These are phyloP conservation scores for Magnaporthiopsis incrustans DNA, from an alignment of 2,329 filamentous ascomycete genomes.

Conservation along the genomic window DNA sequence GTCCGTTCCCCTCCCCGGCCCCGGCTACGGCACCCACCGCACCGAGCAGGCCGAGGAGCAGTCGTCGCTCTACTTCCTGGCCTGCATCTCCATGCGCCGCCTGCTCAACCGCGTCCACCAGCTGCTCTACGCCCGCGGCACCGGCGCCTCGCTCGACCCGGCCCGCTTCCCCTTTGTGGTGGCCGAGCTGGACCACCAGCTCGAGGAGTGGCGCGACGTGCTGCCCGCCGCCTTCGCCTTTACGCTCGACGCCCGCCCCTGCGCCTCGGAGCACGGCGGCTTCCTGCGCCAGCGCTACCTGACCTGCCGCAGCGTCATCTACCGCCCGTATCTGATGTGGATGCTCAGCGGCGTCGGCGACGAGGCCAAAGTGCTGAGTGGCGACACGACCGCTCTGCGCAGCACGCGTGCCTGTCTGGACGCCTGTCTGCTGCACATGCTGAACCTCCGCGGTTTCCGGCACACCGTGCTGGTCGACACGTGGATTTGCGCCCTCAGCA, in stretches of 20 bases:
- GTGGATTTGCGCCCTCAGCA: slow-evolving; percentile 46
- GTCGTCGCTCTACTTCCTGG: slow-evolving; percentile 43
- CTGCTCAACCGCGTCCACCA: slow-evolving; percentile 40
- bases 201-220: slow-evolving; percentile 40
- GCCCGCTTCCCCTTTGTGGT: slow-evolving; percentile 39
- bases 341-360: slow-evolving; percentile 31
- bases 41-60: slow-evolving; percentile 31
- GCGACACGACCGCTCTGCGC: slow-evolving; percentile 21
- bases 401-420: slow-evolving; percentile 38
- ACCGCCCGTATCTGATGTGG: slow-evolving; percentile 43
- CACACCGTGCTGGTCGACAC: slow-evolving; percentile 46
- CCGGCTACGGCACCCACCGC: slow-evolving; percentile 34
- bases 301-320: slow-evolving; percentile 44
- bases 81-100: slow-evolving; percentile 43
- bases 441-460: slow-evolving; percentile 37
- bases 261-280: slow-evolving; percentile 32
- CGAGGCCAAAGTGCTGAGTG: slow-evolving; percentile 7
- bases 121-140: slow-evolving; percentile 37
- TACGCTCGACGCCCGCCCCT: slow-evolving; percentile 20
- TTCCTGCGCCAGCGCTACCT: slow-evolving; percentile 43
- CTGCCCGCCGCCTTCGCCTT: slow-evolving; percentile 35
- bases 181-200: slow-evolving; percentile 38
- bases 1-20: slow-evolving; percentile 33
- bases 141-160: slow-evolving; percentile 34
- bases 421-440: slow-evolving; percentile 38